Base-by-base conservation (phyloP, 2,329 filamentous ascomycete genomes). In the Arthrobotrys conoides region DNA sequence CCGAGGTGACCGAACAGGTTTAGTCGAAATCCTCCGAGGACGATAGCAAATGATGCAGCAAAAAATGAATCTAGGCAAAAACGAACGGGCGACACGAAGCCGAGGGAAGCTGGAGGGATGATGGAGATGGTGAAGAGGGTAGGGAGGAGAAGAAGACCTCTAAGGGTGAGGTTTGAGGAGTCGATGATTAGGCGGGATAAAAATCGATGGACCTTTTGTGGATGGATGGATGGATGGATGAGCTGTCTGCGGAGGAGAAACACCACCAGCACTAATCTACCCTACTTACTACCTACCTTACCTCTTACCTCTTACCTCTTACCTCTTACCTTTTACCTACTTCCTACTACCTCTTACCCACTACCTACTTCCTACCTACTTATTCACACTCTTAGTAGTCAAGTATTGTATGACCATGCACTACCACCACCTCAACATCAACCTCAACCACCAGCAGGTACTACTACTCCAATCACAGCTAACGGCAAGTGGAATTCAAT, bases 171-270 rank as follows among this genome's bases (percentile, higher is more conserved):
- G 76, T 75, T 63, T 63, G 69, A 57, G 65, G 53, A 59, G 67
- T 51, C 41, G 68, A 77, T 78, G 76, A 63, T 65, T 59, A 71
- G 57, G 61, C 46, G 41, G 66, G 76, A 69, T 76, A 77, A 79
- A 57, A 64, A 57, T 64, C 48, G 55, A 77, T 67, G 59, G 65
- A 68, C 51, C 24, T 46, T 53, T 70, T n/a, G n/a, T n/a, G n/a
- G n/a, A 61, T 67, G 59, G 64, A 76, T 30, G 27, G 27, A 12
- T 73, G 66, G 63, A 70, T 24, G 57, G 65, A 72, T 64, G 73
- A 63, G 66, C 71, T 76, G 70, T 76, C 64, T 75, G 78, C 59
- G 44, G 63, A 41, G 71, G 44, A 55, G 63, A 57, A n/a, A 69
- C 44, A 59, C n/a, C 30, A 38, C 22, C 27, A 55, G 20, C 3